Percentiles rank a stretch among this genome's conserved stretches.
Evolutionary conservation across 75 land plant genomes (phyloP).

Genomic region (Ceratopteris richardii): DNA sequence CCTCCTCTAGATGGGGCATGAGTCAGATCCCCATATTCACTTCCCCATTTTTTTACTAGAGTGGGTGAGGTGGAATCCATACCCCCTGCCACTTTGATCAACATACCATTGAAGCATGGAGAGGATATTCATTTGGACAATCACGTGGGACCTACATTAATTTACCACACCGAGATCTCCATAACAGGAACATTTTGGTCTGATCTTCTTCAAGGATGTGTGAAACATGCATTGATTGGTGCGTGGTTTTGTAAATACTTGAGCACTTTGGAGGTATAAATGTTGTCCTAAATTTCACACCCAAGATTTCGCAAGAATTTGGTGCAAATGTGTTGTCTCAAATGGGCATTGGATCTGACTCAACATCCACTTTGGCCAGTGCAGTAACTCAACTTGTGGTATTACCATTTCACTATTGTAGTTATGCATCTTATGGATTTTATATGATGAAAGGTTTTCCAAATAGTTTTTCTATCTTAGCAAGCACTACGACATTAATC

Average conservation of each 20-base stretch:
- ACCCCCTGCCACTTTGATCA: conserved; percentile 81
- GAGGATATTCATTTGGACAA: conserved; percentile 51
- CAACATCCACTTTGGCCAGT: conserved; percentile 77
- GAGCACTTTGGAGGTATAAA: conserved; percentile 95
- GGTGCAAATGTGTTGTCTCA: conserved; percentile 59
- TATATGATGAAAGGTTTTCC: too few species aligned
- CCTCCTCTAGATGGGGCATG: conserved; percentile 17
- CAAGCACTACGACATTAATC: too few species aligned
- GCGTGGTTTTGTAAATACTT: conserved; percentile 65
- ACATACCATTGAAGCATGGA: conserved; percentile 47
- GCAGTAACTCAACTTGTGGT: conserved; percentile 57
- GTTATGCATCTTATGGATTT: conserved; percentile 91
- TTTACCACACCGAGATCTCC: conserved; percentile 58
- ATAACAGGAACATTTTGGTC: conserved; percentile 48
- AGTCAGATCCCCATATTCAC: conserved; percentile 47
- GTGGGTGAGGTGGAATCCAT: conserved; percentile 37
- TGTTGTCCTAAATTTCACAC: conserved; percentile 88
- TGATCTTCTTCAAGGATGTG: conserved; percentile 71
- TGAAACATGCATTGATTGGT: conserved; percentile 68
- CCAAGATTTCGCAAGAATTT: conserved; percentile 85
- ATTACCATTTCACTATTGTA: conserved; percentile 70
- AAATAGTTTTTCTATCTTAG: too few species aligned
- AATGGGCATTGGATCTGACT: conserved; percentile 55
- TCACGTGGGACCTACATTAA: conserved; percentile 54
- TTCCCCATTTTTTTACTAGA: conserved; percentile 30